Conservation (phyloP, 73 alveolate genomes). For the Durusdinium trenchii region DNA sequence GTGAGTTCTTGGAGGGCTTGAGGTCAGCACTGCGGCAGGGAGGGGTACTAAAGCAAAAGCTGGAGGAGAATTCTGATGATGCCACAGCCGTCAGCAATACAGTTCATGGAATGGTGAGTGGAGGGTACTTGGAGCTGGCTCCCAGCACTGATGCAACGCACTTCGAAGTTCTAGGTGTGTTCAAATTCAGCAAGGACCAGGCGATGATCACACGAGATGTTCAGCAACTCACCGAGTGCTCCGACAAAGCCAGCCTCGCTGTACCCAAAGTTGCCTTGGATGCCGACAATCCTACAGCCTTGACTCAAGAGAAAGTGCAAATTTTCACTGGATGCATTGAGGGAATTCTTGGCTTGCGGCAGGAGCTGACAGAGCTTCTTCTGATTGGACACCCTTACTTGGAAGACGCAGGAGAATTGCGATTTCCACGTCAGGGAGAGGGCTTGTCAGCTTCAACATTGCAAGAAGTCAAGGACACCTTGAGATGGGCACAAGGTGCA, state of each 20-base stretch:
- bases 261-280: background rate
- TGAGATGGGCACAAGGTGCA: conserved; percentile 9
- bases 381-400: conserved; percentile 43
- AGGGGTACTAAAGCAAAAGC: conserved; percentile 15
- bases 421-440: background rate
- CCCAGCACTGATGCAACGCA: background rate
- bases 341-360: conserved; percentile 35
- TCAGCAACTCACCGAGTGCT: conserved; percentile 56
- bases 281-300: background rate
- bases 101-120: conserved; percentile 47
- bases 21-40: conserved; percentile 21
- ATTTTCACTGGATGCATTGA: conserved; percentile 27
- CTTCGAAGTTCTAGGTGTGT: background rate
- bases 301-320: conserved; percentile 24
- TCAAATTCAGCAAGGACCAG: background rate
- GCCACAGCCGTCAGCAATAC: conserved; percentile 59
- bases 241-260: conserved; percentile 43
- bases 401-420: background rate
- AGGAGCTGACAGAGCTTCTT: background rate
- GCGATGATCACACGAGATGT: background rate
- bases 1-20: background rate
- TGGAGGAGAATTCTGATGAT: conserved; percentile 47
- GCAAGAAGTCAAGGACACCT: background rate
- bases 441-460: background rate
- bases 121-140: background rate